Evolutionary conservation across 306 rosid species (phyloP), one percentile per base, ranked within the genome.

Genomic region (Vicia sativa): DNA sequence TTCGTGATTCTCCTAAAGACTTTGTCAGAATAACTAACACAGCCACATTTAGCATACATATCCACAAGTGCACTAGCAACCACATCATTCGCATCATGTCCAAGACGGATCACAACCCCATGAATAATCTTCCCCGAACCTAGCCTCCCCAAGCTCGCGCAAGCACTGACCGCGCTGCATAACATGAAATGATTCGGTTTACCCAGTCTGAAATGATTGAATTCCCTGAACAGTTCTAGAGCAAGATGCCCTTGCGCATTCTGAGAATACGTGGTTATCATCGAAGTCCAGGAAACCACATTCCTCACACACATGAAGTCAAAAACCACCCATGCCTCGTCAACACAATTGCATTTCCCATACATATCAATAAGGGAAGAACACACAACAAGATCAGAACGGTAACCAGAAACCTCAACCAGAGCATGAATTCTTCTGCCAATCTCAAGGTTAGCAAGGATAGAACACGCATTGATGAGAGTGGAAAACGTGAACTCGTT

Each of bases 11-110:
- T 78, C 68, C 77, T 72, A 57, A 92, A 92, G 62, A 89, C 66
- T 73, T 72, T 87, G 5, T 58, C 74, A 21, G 92, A 89, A 77
- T 87, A 89, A 23, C 68, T 68, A 66, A 89, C 67, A 39, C 89
- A 77, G 21, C 96, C 95, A 62, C 96, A 89, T 72, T 92, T 89
- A 46, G 91, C 96, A 80, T 89, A 92, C 97, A 92, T 92, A 72
- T 92, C 96, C 66, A 92, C 89, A 71, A 89, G 74, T 68, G 88
- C 90, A 68, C 82, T 92, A 2, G 86, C 88, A 82, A 89, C 54
- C 62, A 89, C 92, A 31, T 82, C 87, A 52, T 68, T 82, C 3
- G 48, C 68, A 52, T 85, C 83, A 52, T 82, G 81, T 34, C 83
- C 78, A 16, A 46, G 79, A 23, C 84, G 96, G 54, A 92, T 74